phyloP scores from a whole-genome alignment of 2,329 filamentous ascomycete species.

The Stemphylium lycopersici region DNA sequence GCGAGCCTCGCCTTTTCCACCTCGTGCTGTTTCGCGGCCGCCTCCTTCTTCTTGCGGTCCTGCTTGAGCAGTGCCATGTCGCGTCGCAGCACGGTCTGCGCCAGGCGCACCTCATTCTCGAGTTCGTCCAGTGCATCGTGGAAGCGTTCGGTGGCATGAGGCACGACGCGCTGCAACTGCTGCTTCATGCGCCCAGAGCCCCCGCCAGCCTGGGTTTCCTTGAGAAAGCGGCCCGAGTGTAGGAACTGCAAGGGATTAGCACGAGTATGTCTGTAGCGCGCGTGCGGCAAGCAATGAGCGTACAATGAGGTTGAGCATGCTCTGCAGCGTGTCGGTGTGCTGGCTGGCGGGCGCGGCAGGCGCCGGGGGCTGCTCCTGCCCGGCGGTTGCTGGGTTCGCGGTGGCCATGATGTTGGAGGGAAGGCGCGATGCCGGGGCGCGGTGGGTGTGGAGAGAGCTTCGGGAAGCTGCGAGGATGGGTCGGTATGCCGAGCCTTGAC shows the following conservation, averaged over 20 bases:
- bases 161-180: constrained; percentile 48
- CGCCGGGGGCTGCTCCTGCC: constrained; percentile 14
- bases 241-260: constrained; percentile 45
- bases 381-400: constrained; percentile 13
- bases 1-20: constrained; percentile 41
- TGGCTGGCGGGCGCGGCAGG: constrained; percentile 19
- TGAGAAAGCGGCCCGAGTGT: constrained; percentile 54
- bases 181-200: constrained; percentile 40
- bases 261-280: constrained; percentile 5
- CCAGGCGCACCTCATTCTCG: constrained; percentile 52
- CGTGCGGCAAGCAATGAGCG: constrained; percentile 18
- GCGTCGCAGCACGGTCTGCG: constrained; percentile 43
- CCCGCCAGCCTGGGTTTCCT: constrained; percentile 45
- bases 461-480: constrained; percentile 12
- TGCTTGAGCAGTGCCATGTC: constrained; percentile 47
- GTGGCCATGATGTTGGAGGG: constrained; percentile 18
- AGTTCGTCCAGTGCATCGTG: constrained; percentile 60
- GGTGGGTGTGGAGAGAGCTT: background rate
- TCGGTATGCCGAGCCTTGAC: constrained; percentile 12
- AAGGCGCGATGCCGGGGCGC: background rate
- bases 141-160: constrained; percentile 51
- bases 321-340: constrained; percentile 53
- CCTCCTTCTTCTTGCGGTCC: constrained; percentile 45
- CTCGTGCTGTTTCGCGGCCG: constrained; percentile 39
- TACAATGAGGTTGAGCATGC: constrained; percentile 57